A percentile compares a stretch with the other conserved stretches of the same genome.
These are phyloP conservation scores for Filobasidium wieringae DNA, from an alignment of 768 basidiomycete genomes.

Conservation along the genomic window DNA sequence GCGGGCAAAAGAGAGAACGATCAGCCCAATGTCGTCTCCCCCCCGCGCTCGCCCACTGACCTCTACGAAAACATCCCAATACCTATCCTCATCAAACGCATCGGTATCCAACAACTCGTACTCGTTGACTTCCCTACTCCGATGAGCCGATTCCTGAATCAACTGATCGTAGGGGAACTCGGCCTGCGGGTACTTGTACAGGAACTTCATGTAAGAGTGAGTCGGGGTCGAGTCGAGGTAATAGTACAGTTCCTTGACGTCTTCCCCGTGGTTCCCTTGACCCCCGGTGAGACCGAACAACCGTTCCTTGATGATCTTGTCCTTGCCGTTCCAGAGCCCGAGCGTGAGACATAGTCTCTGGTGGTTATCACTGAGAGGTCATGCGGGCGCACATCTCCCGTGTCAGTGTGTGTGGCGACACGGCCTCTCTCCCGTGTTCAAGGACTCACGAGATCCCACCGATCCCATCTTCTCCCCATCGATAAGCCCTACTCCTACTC, in stretches of 20 bases:
- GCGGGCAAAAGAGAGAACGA: neutral
- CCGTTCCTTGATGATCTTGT: constrained; percentile 91
- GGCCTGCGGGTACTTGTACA: constrained; percentile 96
- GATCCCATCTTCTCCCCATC: constrained; percentile 98
- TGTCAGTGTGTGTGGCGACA: neutral
- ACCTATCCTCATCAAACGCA: constrained; percentile 77
- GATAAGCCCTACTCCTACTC: constrained; percentile 58
- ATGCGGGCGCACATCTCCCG: neutral
- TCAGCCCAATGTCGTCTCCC: too few species aligned
- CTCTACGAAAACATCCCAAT: constrained; percentile 99
- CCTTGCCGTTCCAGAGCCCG: constrained; percentile 87
- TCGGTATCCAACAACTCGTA: constrained; percentile 91
- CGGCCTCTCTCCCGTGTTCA: neutral
- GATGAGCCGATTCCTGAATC: constrained; percentile 66
- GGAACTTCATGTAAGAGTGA: constrained; percentile 98
- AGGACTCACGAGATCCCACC: constrained; percentile 65
- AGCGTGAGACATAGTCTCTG: constrained; percentile 82
- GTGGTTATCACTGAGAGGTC: constrained; percentile 58
- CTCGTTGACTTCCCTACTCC: constrained; percentile 74
- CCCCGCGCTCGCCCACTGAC: too few species aligned
- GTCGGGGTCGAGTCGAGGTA: constrained; percentile 98
- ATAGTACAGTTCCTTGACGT: constrained; percentile 97
- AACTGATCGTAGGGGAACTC: constrained; percentile 89
- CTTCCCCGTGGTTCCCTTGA: constrained; percentile 95
- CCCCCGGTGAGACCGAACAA: constrained; percentile 92